Base-by-base conservation (phyloP, 805 yeast genomes). In the Metschnikowia proteae region DNA sequence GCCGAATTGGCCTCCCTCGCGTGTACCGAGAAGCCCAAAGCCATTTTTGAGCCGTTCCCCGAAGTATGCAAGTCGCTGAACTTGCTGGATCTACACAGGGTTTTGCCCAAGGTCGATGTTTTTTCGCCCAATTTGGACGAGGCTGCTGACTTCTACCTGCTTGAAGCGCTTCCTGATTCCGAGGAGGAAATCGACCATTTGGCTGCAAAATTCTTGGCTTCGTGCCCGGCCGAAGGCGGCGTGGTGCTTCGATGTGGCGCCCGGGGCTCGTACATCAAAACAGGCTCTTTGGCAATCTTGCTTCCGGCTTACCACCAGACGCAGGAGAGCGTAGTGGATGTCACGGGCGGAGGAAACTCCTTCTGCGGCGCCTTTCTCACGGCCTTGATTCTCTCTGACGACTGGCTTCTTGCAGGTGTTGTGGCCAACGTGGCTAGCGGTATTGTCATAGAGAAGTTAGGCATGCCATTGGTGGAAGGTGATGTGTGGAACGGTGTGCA, bases 1-100 rank as follows among this genome's bases (percentile, higher is more conserved):
- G 46, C 47, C 22, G 38, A 10, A 10, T 31, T 43, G 32, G 45
- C 48, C 3, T 6, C 30, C 25, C 17, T 25, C 6, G 35, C 28
- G 3, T 30, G 43, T 30, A 28, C 6, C n/a, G 34, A 39, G 17
- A 27, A 26, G 13, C 79, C 82, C n/a, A 56, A 71, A 2, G 72
- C 81, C 47, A 76, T 86, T 0, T 92, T 90, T 83, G 98, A 91
- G 65, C 97, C 97, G 0, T 78, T 86, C 6, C 97, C 97, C 1
- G 86, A 82, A 50, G 78, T 78, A 22, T 88, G 96, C 62, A 63
- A 59, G 0, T 76, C 81, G 1, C 83, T 74, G 31, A 74, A 80
- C 49, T 57, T 57, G 26, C 45, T 31, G 1, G 40, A 30, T 3
- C 64, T 81, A 34, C 59, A 65, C 0, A 59, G 60, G 1, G 67